These are phyloP conservation scores for Linnemannia hyalina DNA, from an alignment of 192 early-diverging fungal genomes.

Conservation along the genomic window DNA sequence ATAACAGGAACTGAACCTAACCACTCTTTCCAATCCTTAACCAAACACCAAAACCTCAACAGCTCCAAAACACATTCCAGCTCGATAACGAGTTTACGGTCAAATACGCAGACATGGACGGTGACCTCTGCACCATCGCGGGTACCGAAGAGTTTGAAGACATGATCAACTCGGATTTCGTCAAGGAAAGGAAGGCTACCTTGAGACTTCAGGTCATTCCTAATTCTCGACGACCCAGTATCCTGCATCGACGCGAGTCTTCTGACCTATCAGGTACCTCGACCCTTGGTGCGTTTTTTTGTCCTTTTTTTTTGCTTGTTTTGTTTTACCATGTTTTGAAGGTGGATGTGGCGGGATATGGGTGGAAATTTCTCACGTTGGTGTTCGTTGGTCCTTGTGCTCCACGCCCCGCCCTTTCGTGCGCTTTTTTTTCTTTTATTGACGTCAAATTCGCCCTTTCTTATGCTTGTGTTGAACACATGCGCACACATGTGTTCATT, in stretches of 20 bases:
- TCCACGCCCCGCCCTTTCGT: no score
- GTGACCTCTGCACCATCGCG: conserved; percentile 49
- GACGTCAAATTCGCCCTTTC: no score
- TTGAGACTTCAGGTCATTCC: conserved; percentile 37
- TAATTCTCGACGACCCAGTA: conserved; percentile 36
- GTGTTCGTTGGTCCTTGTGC: background rate
- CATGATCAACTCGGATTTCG: conserved; percentile 44
- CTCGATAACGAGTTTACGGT: conserved; percentile 52
- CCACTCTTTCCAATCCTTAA: background rate
- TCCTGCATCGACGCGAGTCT: conserved; percentile 42
- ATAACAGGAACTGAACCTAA: background rate
- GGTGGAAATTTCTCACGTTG: background rate
- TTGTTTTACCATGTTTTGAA: background rate
- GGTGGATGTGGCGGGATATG: no score
- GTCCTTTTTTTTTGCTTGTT: background rate
- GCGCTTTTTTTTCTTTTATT: no score
- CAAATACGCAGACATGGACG: conserved; percentile 53
- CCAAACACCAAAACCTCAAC: background rate
- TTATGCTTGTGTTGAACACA: no score
- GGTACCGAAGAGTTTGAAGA: conserved; percentile 48
- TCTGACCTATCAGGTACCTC: conserved; percentile 53
- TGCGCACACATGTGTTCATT: no score
- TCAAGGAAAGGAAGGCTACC: conserved; percentile 46
- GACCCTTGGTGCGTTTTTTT: conserved; percentile 36
- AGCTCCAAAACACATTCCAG: conserved; percentile 51